These are phyloP conservation scores for Tulasnella sp. DNA, from an alignment of 768 basidiomycete genomes.

Conservation along the genomic window DNA sequence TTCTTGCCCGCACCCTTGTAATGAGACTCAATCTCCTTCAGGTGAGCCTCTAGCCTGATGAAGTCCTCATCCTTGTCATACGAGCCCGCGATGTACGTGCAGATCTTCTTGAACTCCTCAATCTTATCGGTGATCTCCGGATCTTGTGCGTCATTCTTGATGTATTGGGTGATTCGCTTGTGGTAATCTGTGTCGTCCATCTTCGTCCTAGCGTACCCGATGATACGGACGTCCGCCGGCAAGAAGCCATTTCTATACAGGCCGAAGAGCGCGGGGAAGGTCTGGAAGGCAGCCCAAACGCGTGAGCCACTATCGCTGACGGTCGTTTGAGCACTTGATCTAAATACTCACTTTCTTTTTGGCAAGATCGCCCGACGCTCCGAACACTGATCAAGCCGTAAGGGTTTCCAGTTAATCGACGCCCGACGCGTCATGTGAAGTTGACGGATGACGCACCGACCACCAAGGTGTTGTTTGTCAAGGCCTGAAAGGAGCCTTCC, in stretches of 20 bases:
- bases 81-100: conserved; percentile 73
- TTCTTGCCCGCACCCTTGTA: conserved; percentile 53
- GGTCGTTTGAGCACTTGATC: no score
- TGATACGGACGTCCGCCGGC: conserved; percentile 74
- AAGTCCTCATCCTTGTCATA: conserved; percentile 83
- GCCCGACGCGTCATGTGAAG: conserved; percentile 15
- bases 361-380: conserved; percentile 93
- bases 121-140: conserved; percentile 47
- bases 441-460: conserved; percentile 55
- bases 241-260: conserved; percentile 73
- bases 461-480: conserved; percentile 83
- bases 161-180: conserved; percentile 71
- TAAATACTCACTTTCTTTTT: conserved; percentile 86
- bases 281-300: conserved; percentile 37
- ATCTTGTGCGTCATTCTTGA: conserved; percentile 66
- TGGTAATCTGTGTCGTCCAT: conserved; percentile 80
- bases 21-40: conserved; percentile 64
- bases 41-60: conserved; percentile 57
- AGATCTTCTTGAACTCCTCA: conserved; percentile 71
- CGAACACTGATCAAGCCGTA: conserved; percentile 50
- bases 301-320: neutral
- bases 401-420: conserved; percentile 15
- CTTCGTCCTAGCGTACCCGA: conserved; percentile 95
- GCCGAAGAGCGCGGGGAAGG: conserved; percentile 88
- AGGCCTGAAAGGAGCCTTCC: conserved; percentile 56